phyloP scores from a whole-genome alignment of 305 asterid species.

The Solanum hybrid region DNA sequence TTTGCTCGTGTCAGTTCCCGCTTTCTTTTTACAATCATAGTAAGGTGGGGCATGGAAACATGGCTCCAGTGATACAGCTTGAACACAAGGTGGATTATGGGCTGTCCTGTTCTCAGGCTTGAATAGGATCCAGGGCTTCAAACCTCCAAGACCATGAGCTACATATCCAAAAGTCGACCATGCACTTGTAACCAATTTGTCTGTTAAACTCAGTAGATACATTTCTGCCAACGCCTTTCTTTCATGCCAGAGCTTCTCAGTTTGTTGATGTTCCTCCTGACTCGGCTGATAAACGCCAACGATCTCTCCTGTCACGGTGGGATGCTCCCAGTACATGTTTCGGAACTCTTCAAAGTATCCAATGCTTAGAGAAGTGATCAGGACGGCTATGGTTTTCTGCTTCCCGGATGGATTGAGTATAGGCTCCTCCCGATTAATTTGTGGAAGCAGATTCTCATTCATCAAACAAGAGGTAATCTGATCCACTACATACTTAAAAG shows the following conservation, averaged over 20 bases:
- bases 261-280: constrained; percentile 52
- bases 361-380: constrained; percentile 49
- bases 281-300: constrained; percentile 64
- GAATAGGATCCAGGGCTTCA: constrained; percentile 78
- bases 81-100: constrained; percentile 52
- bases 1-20: constrained; percentile 38
- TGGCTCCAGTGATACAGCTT: constrained; percentile 66
- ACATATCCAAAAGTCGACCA: constrained; percentile 91
- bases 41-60: constrained; percentile 82
- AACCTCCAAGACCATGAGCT: constrained; percentile 86
- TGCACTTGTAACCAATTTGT: constrained; percentile 76
- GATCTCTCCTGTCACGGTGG: constrained; percentile 53
- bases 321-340: constrained; percentile 54
- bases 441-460: constrained; percentile 50
- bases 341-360: constrained; percentile 54
- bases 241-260: constrained; percentile 41
- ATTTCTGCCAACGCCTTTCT: constrained; percentile 83
- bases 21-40: constrained; percentile 4
- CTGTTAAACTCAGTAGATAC: constrained; percentile 65
- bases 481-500: constrained; percentile 42
- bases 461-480: constrained; percentile 52
- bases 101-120: constrained; percentile 42
- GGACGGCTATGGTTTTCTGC: constrained; percentile 36
- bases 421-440: constrained; percentile 15
- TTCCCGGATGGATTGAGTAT: neutral